Percentiles rank a stretch among this genome's conserved stretches.
Evolutionary conservation across 257 asterid species (phyloP).

Genomic region (Oldenlandia corymbosa): DNA sequence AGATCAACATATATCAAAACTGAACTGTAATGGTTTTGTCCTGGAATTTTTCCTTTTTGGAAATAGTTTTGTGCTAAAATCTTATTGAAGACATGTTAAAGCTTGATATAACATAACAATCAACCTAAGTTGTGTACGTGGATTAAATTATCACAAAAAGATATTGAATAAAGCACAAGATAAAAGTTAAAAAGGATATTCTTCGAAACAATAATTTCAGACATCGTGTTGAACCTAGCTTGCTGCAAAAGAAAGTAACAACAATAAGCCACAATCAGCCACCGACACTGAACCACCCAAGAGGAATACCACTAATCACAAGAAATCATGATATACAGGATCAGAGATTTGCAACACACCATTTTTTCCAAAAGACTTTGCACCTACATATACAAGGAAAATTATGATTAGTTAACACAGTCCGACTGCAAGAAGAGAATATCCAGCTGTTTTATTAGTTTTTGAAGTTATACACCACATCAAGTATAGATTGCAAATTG

Average conservation of each 20-base stretch:
- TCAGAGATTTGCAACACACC: constrained; percentile 14
- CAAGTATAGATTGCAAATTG: neutral
- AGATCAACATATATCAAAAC: neutral
- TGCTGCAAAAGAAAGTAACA: constrained; percentile 14
- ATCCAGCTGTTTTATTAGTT: neutral
- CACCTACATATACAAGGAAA: constrained; percentile 12
- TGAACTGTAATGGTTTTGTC: neutral
- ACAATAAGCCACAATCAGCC: neutral
- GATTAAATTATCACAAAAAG: neutral
- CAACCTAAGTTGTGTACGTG: neutral
- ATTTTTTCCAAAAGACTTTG: constrained; percentile 20
- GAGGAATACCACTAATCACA: neutral
- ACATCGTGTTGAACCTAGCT: constrained; percentile 19
- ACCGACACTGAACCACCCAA: neutral
- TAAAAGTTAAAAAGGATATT: constrained; percentile 17
- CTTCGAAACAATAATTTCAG: constrained; percentile 22
- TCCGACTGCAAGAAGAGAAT: neutral
- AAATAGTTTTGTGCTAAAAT: no score
- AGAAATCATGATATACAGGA: neutral
- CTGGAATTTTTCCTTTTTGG: no score
- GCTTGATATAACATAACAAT: neutral
- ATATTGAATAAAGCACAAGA: neutral
- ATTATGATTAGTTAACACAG: neutral
- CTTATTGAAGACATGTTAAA: neutral
- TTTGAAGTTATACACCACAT: neutral